phyloP scores from a whole-genome alignment of 768 basidiomycete species.

The Pholiota conissans region DNA sequence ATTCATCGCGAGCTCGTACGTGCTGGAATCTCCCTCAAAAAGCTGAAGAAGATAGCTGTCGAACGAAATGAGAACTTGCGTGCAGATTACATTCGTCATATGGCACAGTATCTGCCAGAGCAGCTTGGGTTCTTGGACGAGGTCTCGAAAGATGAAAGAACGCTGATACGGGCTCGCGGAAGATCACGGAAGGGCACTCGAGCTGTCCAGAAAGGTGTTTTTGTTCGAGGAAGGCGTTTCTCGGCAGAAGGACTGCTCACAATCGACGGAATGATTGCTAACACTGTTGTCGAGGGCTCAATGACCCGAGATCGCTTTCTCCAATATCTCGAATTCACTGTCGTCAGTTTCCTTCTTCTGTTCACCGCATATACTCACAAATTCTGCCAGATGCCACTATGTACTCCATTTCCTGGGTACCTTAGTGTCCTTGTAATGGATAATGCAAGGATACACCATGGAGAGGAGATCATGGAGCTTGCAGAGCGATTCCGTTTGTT shows the following conservation, averaged over 20 bases:
- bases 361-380: neutral
- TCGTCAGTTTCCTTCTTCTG: neutral
- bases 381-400: constrained; percentile 20
- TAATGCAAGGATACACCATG: constrained; percentile 33
- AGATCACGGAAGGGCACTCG: constrained; percentile 20
- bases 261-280: constrained; percentile 23
- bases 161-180: constrained; percentile 17
- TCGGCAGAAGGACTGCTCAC: constrained; percentile 28
- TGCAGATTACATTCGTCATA: constrained; percentile 23
- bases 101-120: constrained; percentile 29
- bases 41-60: constrained; percentile 29
- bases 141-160: constrained; percentile 30
- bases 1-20: constrained; percentile 28
- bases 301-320: constrained; percentile 9
- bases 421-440: constrained; percentile 33
- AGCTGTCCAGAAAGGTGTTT: constrained; percentile 25
- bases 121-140: constrained; percentile 37
- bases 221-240: constrained; percentile 27
- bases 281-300: constrained; percentile 13
- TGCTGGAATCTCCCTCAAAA: constrained; percentile 26
- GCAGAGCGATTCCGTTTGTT: constrained; percentile 17
- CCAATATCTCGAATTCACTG: constrained; percentile 6
- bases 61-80: constrained; percentile 27
- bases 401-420: constrained; percentile 24
- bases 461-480: constrained; percentile 25